These are phyloP conservation scores for Rubia peregrina DNA, from an alignment of 305 asterid genomes.

Conservation along the genomic window DNA sequence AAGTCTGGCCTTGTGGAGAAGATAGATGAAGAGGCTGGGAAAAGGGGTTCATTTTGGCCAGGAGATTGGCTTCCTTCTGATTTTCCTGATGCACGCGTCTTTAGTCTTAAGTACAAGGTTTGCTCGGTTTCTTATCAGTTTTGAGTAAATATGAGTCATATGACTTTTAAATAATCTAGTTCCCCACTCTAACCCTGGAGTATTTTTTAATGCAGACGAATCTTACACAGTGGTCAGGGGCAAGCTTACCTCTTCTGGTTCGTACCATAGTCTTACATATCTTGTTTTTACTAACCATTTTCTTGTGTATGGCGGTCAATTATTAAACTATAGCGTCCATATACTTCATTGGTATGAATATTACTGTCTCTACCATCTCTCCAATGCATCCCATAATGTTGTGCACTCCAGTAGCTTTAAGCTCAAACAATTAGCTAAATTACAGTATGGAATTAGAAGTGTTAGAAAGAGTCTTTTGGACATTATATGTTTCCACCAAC, in stretches of 20 bases:
- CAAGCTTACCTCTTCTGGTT: conserved; percentile 98
- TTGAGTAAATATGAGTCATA: neutral
- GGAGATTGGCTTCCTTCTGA: conserved; percentile 97
- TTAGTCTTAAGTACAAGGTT: conserved; percentile 93
- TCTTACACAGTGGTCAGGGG: conserved; percentile 99
- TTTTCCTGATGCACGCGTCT: conserved; percentile 92
- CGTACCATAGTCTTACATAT: conserved; percentile 13
- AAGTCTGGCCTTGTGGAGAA: conserved; percentile 99
- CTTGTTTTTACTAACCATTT: neutral
- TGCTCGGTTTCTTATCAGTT: conserved; percentile 10
- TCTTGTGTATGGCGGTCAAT: neutral
- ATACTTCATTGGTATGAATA: neutral
- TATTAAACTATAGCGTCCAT: neutral
- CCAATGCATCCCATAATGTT: neutral
- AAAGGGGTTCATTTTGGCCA: conserved; percentile 97
- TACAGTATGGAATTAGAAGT: neutral
- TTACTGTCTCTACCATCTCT: neutral
- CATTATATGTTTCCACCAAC: neutral
- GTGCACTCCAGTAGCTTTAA: neutral
- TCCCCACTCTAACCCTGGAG: conserved; percentile 19
- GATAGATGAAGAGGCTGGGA: conserved; percentile 98
- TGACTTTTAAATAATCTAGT: neutral
- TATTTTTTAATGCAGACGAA: conserved; percentile 63
- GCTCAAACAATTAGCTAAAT: neutral
- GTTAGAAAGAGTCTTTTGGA: neutral